phyloP scores from a whole-genome alignment of 495 filamentous ascomycete genomes.

The Podospora comata region DNA sequence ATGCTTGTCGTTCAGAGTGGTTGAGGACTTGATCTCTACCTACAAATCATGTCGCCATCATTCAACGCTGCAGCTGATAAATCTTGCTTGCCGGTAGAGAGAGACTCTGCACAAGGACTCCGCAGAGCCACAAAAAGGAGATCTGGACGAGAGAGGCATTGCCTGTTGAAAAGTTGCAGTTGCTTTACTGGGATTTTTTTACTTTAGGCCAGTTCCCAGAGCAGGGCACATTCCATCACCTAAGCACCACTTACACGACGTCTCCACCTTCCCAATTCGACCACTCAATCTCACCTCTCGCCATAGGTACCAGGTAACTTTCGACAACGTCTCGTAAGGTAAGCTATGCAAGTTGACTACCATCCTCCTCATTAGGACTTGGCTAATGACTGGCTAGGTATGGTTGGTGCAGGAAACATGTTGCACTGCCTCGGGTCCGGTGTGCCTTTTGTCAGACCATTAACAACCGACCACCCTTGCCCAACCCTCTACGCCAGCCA shows the following conservation, averaged over 20 bases:
- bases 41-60: not conserved
- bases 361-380: not conserved
- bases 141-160: too few species aligned
- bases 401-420: constrained; percentile 62
- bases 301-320: not conserved
- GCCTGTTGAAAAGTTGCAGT: too few species aligned
- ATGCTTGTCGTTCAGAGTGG: not conserved
- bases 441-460: constrained; percentile 38
- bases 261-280: constrained; percentile 9
- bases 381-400: not conserved
- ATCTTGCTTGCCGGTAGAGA: not conserved
- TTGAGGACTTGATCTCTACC: not conserved
- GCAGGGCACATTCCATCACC: not conserved
- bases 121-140: not conserved
- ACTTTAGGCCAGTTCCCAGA: too few species aligned
- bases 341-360: constrained; percentile 19
- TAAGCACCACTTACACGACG: constrained; percentile 4
- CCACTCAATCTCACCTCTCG: constrained; percentile 18
- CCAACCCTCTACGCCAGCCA: constrained; percentile 59
- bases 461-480: constrained; percentile 52
- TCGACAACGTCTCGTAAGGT: too few species aligned
- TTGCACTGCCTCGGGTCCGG: constrained; percentile 51
- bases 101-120: not conserved
- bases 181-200: too few species aligned
- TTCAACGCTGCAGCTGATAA: not conserved